Evolutionary conservation across 176 grass and related monocot genomes (phyloP), one percentile per base, ranked within the genome.

Genomic region (Lolium perenne): DNA sequence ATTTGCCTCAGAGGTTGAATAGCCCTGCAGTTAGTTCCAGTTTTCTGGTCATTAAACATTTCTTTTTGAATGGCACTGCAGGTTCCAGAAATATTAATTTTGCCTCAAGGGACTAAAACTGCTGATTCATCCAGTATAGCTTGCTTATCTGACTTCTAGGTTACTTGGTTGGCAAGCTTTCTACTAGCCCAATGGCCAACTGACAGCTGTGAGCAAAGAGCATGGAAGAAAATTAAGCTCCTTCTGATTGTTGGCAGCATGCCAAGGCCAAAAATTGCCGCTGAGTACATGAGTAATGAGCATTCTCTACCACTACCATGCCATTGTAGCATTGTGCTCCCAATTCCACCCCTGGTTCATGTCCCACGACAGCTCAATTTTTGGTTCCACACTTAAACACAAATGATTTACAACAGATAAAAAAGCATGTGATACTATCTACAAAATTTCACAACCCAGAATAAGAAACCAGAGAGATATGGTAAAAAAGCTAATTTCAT

Each of bases 21-120:
- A n/a, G 54, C 53, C 18, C 41, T 47, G 68, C 65, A 83, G 53
- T 83, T 63, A 75, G 9, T 35, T 48, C 70, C 55, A 74, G 40
- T 61, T 74, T 74, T 75, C 8, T 74, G 9, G 60, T 61, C 55
- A 62, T 49, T 60, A 50, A 32, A 62, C 6, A 29, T 57, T 60
- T 61, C 40, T 15, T 45, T 21, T 9, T 60, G 10, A 41, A 56
- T 46, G 14, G 54, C 53, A 26, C 41, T 47, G 68, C 65, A 83
- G 53, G 9, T 35, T 48, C 70, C 55, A 74, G 40, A 56, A 50
- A 80, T 15, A 72, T 11, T 57, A 11, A 53, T 38, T 71, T 43
- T 43, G 41, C 41, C 3, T 6, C 41, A 43, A 43, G 48, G 53
- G 29, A 16, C 49, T 25, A 29, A 82, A 38, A 70, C 17, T 7